Conservation (phyloP, 768 basidiomycete genomes). For the Clavaria fumosa region DNA sequence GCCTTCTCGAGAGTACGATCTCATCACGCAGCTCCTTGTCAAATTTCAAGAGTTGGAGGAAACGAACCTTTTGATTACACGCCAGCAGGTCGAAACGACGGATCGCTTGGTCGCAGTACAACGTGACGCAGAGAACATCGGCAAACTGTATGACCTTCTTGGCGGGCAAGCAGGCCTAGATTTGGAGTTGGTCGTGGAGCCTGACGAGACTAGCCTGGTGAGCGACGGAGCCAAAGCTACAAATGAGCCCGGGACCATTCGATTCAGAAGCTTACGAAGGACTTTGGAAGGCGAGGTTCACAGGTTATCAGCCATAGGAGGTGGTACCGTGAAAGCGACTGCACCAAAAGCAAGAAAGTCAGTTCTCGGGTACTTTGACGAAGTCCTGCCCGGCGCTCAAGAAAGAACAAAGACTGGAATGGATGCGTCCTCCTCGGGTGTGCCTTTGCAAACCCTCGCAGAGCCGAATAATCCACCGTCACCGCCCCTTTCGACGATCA, state of each 20-base stretch:
- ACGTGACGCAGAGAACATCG: constrained; percentile 55
- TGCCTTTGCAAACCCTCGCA: neutral
- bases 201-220: constrained; percentile 14
- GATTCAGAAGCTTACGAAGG: constrained; percentile 32
- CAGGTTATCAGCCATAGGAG: constrained; percentile 3
- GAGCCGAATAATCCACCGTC: constrained; percentile 6
- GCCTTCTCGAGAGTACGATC: constrained; percentile 31
- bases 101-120: constrained; percentile 53
- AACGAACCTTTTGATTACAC: constrained; percentile 49
- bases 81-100: constrained; percentile 47
- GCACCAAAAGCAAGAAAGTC: constrained; percentile 28
- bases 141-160: constrained; percentile 53
- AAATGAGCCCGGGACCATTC: constrained; percentile 30
- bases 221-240: constrained; percentile 15
- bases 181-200: constrained; percentile 24
- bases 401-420: neutral
- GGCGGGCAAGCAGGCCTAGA: constrained; percentile 38
- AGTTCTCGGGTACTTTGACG: constrained; percentile 49
- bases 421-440: neutral
- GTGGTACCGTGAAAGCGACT: constrained; percentile 3
- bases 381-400: constrained; percentile 9
- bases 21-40: constrained; percentile 54
- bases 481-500: constrained; percentile 22
- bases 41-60: constrained; percentile 71
- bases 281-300: constrained; percentile 24